Conservation (phyloP, 352 stramenopile genomes). For the Globisporangium recalcitrans region DNA sequence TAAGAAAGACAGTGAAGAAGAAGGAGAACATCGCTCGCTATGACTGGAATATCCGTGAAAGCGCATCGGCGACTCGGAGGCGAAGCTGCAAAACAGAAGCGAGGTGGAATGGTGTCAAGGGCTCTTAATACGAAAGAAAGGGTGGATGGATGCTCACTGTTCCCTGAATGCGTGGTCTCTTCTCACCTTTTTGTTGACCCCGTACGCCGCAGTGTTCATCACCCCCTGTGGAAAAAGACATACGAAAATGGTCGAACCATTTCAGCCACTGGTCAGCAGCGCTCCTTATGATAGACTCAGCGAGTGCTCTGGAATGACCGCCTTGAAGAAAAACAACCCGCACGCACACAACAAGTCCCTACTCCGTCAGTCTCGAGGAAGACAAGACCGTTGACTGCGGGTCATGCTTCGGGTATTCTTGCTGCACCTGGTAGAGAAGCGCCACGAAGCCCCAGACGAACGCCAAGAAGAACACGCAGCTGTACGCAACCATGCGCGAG, state of each 20-base stretch:
- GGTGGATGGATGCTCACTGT: background rate
- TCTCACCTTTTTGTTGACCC: constrained; percentile 55
- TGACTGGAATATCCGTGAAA: background rate
- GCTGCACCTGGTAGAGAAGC: constrained; percentile 42
- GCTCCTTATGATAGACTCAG: background rate
- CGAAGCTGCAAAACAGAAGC: constrained; percentile 6
- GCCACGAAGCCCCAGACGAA: constrained; percentile 42
- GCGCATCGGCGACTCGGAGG: constrained; percentile 7
- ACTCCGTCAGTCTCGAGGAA: background rate
- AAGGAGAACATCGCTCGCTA: background rate
- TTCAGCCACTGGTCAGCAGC: background rate
- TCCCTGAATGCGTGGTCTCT: too few species aligned
- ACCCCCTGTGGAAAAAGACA: constrained; percentile 30
- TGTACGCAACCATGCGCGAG: constrained; percentile 60
- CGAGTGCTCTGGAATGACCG: constrained; percentile 35
- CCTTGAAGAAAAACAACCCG: constrained; percentile 13
- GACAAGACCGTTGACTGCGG: too few species aligned
- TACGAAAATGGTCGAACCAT: background rate
- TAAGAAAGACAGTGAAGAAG: background rate
- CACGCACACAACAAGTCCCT: too few species aligned
- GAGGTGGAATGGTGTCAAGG: background rate
- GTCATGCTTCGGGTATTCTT: background rate
- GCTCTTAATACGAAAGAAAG: too few species aligned
- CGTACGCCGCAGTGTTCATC: constrained; percentile 56
- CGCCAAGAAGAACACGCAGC: constrained; percentile 45